Evolutionary conservation across 345 rosid genomes (phyloP), one percentile per base, ranked within the genome.

Genomic region (Citrus sp.): DNA sequence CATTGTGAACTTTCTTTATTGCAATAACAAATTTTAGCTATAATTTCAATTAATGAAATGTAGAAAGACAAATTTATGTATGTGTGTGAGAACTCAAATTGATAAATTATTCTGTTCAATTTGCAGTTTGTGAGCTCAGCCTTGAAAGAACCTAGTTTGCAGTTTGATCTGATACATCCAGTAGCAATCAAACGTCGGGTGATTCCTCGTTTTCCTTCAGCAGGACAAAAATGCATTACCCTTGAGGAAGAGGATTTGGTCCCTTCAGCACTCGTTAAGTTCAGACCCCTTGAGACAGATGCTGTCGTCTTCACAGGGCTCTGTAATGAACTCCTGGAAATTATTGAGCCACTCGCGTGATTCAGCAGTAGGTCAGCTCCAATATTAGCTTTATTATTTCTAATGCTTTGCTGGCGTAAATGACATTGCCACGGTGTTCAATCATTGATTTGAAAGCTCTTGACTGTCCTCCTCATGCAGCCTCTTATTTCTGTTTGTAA

Each of bases 211-310:
- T 85, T 82, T 63, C 79, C 87, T 2, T 78, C 83, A 0, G 75
- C 87, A 7, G 97, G 97, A 16, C 86, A 83, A 87, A 89, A 84
- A 80, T 82, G 88, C 7, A 81, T n/a, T 19, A 92, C 95, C 1
- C 80, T 96, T 8, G 97, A 89, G 9, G 97, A 90, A 1, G 97
- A 93, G 68, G 97, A 87, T 54, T 86, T 96, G 85, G 98, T 96
- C 75, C 98, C 99, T 16, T 90, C 98, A 0, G 91, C 97, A 8
- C 96, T 95, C 24, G 79, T 95, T 81, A 92, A 90, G 86, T 93
- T 93, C 84, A 92, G 84, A 79, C 94, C 96, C 0, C 40, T 87
- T 0, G 97, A 94, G 85, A 88, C 97, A 0, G 90, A 91, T 76
- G 82, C 89, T 0, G 72, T 83, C 1, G 90, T 92, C 56, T 95